Percentiles rank a stretch among this genome's conserved stretches.
phyloP scores from a whole-genome alignment of 768 basidiomycete species.

The Leccinum rimulosum region DNA sequence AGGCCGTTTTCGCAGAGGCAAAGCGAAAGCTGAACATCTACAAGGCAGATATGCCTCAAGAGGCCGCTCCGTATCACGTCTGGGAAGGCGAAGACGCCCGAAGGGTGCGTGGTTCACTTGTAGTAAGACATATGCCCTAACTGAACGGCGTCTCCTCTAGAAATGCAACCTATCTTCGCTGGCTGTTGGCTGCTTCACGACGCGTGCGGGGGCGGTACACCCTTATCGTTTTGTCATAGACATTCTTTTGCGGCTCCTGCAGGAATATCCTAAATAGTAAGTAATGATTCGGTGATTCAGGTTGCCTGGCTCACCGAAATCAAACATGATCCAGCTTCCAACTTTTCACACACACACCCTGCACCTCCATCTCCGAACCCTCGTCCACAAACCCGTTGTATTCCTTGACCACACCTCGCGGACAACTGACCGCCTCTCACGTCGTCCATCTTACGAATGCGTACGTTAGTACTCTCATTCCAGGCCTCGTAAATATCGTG shows the following conservation, averaged over 20 bases:
- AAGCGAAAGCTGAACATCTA: constrained; percentile 46
- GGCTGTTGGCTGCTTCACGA: constrained; percentile 50
- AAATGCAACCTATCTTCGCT: constrained; percentile 45
- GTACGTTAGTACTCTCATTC: constrained; percentile 46
- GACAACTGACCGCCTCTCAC: constrained; percentile 37
- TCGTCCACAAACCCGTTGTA: constrained; percentile 30
- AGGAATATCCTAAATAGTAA: constrained; percentile 41
- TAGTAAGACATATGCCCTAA: not conserved
- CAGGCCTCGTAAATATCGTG: constrained; percentile 35
- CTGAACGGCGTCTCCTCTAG: constrained; percentile 32
- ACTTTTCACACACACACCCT: constrained; percentile 46
- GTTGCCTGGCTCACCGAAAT: constrained; percentile 3
- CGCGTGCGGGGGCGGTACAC: constrained; percentile 60
- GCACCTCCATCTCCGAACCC: constrained; percentile 33
- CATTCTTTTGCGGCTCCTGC: constrained; percentile 51
- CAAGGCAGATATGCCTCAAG: constrained; percentile 49
- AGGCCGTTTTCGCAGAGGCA: constrained; percentile 34
- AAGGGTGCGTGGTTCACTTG: constrained; percentile 27
- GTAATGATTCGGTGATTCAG: constrained; percentile 14
- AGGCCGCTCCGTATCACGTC: constrained; percentile 32
- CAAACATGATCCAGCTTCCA: constrained; percentile 28
- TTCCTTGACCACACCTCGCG: constrained; percentile 42
- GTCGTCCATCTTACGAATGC: constrained; percentile 59
- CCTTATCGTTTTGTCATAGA: constrained; percentile 69
- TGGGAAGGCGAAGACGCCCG: constrained; percentile 34